phyloP scores from a whole-genome alignment of 306 rosid genomes.

The Elaeagnus macrophylla region DNA sequence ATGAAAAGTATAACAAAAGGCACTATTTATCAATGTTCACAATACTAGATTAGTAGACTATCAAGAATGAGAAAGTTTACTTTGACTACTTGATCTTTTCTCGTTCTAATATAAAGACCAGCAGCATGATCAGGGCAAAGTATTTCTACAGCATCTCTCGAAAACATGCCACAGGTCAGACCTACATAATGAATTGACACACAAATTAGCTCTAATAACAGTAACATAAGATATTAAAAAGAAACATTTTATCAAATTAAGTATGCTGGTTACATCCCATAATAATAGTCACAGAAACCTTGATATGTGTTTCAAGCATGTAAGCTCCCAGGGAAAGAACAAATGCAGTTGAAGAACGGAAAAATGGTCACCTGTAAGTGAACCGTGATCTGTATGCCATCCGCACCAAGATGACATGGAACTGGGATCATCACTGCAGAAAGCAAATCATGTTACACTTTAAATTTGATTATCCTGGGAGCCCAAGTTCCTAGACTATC shows the following conservation, averaged over 20 bases:
- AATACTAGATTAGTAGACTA: conserved; percentile 13
- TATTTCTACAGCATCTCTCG: conserved; percentile 63
- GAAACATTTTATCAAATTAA: conserved; percentile 1
- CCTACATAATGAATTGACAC: conserved; percentile 50
- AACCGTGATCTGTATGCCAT: conserved; percentile 97
- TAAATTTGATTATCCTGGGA: conserved; percentile 10
- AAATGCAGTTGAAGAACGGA: neutral
- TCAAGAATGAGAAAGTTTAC: conserved; percentile 34
- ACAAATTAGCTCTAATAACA: conserved; percentile 17
- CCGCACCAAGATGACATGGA: conserved; percentile 92
- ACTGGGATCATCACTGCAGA: conserved; percentile 44
- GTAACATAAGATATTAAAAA: neutral
- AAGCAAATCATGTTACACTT: conserved; percentile 27
- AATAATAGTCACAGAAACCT: neutral
- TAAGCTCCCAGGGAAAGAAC: conserved; percentile 1
- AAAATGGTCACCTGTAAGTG: conserved; percentile 68
- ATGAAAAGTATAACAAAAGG: no score
- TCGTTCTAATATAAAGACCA: conserved; percentile 74
- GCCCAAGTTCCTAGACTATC: neutral
- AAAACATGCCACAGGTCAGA: conserved; percentile 63
- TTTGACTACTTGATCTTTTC: conserved; percentile 76
- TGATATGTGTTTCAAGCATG: neutral
- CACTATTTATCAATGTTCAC: neutral
- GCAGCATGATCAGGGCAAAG: conserved; percentile 78
- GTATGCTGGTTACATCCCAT: neutral